These are phyloP conservation scores for Graphilbum sp. DNA, from an alignment of 2,329 filamentous ascomycete genomes.

Conservation along the genomic window DNA sequence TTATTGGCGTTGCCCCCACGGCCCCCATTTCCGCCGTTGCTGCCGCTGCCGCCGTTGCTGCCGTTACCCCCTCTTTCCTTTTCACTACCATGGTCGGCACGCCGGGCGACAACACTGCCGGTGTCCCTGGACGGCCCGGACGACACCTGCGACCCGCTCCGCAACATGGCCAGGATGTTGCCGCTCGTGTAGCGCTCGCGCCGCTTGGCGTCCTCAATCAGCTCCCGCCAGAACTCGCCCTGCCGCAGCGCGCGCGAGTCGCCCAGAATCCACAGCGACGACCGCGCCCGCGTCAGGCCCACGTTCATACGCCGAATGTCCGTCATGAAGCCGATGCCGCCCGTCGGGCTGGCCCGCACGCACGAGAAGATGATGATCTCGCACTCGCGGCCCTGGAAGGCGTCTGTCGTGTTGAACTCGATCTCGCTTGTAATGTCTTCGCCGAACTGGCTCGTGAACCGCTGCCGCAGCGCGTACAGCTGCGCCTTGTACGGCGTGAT, in stretches of 20 bases:
- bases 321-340: constrained; percentile 95
- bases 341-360: constrained; percentile 77
- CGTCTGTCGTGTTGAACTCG: constrained; percentile 98
- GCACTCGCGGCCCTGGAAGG: constrained; percentile 91
- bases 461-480: constrained; percentile 58
- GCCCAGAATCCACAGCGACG: constrained; percentile 88
- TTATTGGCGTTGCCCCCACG: too few relatives aligned
- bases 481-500: constrained; percentile 98
- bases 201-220: constrained; percentile 65
- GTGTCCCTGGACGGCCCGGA: too few relatives aligned
- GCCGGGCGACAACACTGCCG: too few relatives aligned
- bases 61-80: neutral
- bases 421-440: constrained; percentile 59
- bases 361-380: constrained; percentile 99
- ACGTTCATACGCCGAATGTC: constrained; percentile 99
- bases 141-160: constrained; percentile 21
- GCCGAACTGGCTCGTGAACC: constrained; percentile 60
- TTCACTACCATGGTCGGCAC: too few relatives aligned
- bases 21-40: too few relatives aligned
- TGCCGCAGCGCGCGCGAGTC: constrained; percentile 76
- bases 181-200: constrained; percentile 65
- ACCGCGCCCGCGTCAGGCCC: constrained; percentile 89
- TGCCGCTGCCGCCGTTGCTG: neutral
- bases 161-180: constrained; percentile 33
- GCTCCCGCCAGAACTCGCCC: constrained; percentile 77